Conservation (phyloP, 495 filamentous ascomycete species). For the Daldinia vernicosa region DNA sequence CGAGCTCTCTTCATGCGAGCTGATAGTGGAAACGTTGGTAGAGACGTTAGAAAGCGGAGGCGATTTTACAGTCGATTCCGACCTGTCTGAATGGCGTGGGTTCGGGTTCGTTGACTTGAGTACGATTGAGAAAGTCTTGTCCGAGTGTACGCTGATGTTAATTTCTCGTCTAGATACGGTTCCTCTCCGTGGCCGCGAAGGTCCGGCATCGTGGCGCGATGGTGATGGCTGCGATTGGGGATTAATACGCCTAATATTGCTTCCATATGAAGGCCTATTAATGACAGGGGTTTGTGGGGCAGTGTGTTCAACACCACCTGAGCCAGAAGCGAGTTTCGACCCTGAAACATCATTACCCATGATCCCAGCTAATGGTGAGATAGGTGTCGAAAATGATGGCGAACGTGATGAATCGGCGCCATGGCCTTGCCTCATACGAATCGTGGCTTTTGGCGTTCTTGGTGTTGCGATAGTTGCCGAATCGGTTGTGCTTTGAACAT, state of each 20-base stretch:
- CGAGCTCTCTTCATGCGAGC: constrained; percentile 57
- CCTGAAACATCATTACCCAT: constrained; percentile 58
- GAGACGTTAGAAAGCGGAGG: constrained; percentile 43
- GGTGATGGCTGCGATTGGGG: constrained; percentile 35
- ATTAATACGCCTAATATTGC: constrained; percentile 46
- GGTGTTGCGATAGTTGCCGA: constrained; percentile 29
- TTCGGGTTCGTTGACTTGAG: constrained; percentile 38
- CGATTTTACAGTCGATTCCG: constrained; percentile 40
- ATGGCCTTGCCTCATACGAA: constrained; percentile 30
- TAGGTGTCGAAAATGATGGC: constrained; percentile 45
- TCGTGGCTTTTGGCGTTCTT: constrained; percentile 32
- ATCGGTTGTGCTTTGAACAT: constrained; percentile 5
- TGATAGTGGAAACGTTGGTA: constrained; percentile 49
- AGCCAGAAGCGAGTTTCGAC: constrained; percentile 53
- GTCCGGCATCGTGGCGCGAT: constrained; percentile 36
- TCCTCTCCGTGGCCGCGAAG: constrained; percentile 35
- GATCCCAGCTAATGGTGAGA: constrained; percentile 48
- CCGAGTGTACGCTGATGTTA: constrained; percentile 53
- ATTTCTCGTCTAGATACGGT: constrained; percentile 52
- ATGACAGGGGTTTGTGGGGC: constrained; percentile 48
- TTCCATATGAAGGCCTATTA: constrained; percentile 42
- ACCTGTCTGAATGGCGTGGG: constrained; percentile 42
- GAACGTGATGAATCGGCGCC: constrained; percentile 54
- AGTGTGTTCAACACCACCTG: constrained; percentile 48
- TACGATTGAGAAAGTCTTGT: constrained; percentile 60